A percentile compares a stretch with the other conserved stretches of the same genome.
Conservation (phyloP, 2,329 filamentous ascomycete genomes). For the Alternaria ethzedia region DNA sequence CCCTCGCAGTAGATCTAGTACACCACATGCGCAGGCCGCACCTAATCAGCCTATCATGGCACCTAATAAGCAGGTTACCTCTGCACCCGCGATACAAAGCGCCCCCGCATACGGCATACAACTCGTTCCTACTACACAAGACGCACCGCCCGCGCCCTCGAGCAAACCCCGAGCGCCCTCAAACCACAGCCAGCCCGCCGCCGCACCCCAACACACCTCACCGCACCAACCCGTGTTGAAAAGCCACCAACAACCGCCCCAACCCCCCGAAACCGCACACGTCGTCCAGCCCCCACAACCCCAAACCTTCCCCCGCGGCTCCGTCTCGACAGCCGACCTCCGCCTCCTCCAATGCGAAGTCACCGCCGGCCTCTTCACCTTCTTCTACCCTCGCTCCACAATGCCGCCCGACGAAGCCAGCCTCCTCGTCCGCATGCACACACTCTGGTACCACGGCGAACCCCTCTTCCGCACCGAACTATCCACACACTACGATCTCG, state of each 20-base stretch:
- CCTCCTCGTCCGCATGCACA: constrained; percentile 35
- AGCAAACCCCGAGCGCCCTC: constrained; percentile 11
- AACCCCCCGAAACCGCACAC: constrained; percentile 19
- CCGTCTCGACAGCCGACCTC: constrained; percentile 21
- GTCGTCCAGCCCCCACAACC: neutral
- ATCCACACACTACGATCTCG: constrained; percentile 33
- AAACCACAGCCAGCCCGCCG: constrained; percentile 8
- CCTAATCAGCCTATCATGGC: constrained; percentile 21
- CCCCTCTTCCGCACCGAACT: constrained; percentile 34
- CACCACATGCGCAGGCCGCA: constrained; percentile 32
- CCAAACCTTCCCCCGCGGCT: constrained; percentile 6
- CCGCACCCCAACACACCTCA: constrained; percentile 10
- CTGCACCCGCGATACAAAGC: constrained; percentile 20
- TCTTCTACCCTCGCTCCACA: constrained; percentile 33
- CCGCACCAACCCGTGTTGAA: constrained; percentile 30
- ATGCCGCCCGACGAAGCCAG: constrained; percentile 32
- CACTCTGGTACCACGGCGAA: constrained; percentile 38
- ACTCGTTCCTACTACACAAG: constrained; percentile 20
- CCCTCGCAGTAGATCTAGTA: constrained; percentile 37
- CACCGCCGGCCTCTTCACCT: constrained; percentile 39
- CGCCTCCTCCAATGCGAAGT: constrained; percentile 42
- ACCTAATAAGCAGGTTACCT: constrained; percentile 14
- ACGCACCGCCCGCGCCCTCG: constrained; percentile 12
- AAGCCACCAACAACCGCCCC: constrained; percentile 23
- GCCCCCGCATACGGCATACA: constrained; percentile 27